Conservation (phyloP, 2,329 filamentous ascomycete genomes). For the Diplodia seriata region DNA sequence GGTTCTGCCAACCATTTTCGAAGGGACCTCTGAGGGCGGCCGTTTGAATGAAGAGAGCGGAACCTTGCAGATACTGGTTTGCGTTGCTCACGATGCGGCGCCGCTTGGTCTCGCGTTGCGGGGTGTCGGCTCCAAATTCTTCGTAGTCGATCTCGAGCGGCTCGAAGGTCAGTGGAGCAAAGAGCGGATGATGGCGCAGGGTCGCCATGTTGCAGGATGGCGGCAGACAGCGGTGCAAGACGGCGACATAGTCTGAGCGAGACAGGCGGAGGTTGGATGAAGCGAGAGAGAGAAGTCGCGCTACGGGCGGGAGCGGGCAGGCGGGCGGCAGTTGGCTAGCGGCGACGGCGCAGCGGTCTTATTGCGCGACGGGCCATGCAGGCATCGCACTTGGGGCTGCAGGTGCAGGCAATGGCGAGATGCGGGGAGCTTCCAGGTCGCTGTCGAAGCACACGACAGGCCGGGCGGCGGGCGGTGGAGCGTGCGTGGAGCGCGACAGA, state of each 20-base stretch:
- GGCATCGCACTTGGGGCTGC: slow-evolving; percentile 2
- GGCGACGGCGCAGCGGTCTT: background rate
- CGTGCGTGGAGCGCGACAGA: slow-evolving; percentile 11
- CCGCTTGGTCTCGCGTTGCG: slow-evolving; percentile 57
- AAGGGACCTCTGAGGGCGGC: slow-evolving; percentile 69
- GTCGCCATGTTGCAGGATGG: slow-evolving; percentile 11
- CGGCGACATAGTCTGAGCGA: slow-evolving; percentile 11
- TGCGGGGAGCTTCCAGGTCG: background rate
- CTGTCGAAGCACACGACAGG: slow-evolving; percentile 6
- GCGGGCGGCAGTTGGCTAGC: background rate
- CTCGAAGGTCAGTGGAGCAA: slow-evolving; percentile 1
- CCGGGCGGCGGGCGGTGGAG: background rate
- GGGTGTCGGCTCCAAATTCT: slow-evolving; percentile 12
- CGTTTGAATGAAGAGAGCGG: slow-evolving; percentile 64
- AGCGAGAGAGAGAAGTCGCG: background rate
- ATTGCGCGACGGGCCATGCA: background rate
- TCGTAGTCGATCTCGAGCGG: slow-evolving; percentile 5
- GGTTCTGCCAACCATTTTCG: slow-evolving; percentile 47
- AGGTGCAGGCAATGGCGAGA: slow-evolving; percentile 20
- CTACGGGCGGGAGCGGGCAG: background rate
- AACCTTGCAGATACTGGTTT: slow-evolving; percentile 64
- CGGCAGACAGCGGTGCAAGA: slow-evolving; percentile 14
- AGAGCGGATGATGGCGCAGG: slow-evolving; percentile 3
- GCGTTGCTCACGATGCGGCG: slow-evolving; percentile 67
- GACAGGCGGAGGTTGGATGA: background rate